A percentile compares a stretch with the other conserved stretches of the same genome.
These are phyloP conservation scores for Priceomyces carsonii DNA, from an alignment of 805 yeast species.

Conservation along the genomic window DNA sequence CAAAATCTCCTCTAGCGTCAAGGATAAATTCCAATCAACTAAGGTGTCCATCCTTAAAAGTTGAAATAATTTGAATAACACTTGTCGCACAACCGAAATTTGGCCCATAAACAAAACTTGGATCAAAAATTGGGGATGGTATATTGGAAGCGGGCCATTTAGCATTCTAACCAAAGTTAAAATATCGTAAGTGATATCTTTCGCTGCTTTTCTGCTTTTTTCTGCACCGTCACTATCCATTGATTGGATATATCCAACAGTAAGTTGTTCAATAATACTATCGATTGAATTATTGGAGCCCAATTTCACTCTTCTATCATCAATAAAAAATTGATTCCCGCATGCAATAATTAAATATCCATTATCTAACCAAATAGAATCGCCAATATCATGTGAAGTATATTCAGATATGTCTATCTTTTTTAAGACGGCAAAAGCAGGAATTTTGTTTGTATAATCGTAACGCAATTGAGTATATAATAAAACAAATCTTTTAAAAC, in stretches of 20 bases:
- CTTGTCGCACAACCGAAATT: constrained; percentile 51
- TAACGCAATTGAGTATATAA: constrained; percentile 81
- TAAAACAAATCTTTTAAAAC: constrained; percentile 62
- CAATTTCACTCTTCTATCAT: constrained; percentile 57
- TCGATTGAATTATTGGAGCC: constrained; percentile 45
- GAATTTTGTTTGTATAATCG: constrained; percentile 81
- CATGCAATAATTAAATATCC: constrained; percentile 82
- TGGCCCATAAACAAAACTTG: constrained; percentile 71
- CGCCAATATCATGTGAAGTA: constrained; percentile 84
- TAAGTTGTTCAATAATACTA: constrained; percentile 45
- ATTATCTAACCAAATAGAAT: constrained; percentile 80
- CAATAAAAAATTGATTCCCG: constrained; percentile 86
- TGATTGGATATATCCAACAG: constrained; percentile 27
- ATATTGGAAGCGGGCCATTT: constrained; percentile 87
- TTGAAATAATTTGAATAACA: constrained; percentile 55
- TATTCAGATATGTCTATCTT: constrained; percentile 67
- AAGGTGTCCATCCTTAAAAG: constrained; percentile 43
- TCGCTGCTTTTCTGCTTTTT: constrained; percentile 14
- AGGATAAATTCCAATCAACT: constrained; percentile 34
- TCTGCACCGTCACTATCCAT: constrained; percentile 27
- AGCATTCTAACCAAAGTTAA: constrained; percentile 72
- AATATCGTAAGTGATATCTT: constrained; percentile 40
- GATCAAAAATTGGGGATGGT: constrained; percentile 85
- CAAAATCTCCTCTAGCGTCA: constrained; percentile 20
- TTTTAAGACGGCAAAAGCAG: constrained; percentile 76